phyloP scores from a whole-genome alignment of 495 filamentous ascomycete genomes.

The Aspergillus sparsus region DNA sequence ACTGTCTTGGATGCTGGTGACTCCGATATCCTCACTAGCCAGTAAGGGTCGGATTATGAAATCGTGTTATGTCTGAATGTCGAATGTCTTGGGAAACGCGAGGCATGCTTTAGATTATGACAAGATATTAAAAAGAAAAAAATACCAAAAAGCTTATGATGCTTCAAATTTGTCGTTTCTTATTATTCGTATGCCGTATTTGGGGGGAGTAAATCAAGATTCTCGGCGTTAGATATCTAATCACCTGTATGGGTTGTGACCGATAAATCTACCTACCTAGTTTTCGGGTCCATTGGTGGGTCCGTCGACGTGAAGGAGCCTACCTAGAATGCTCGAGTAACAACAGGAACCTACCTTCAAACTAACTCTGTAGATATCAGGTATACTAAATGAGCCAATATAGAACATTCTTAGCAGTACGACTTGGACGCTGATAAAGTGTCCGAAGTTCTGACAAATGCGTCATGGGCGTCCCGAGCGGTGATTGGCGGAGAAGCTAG shows the following conservation, averaged over 20 bases:
- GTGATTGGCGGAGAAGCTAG: constrained; percentile 41
- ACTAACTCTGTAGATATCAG: no score
- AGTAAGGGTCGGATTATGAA: constrained; percentile 25
- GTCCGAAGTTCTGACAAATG: constrained; percentile 25
- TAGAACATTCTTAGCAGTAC: no score
- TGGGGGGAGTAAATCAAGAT: not conserved
- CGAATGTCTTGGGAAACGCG: constrained; percentile 14
- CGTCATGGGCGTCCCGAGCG: constrained; percentile 12
- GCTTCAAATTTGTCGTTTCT: not conserved
- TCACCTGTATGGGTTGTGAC: no score
- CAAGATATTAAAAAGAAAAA: constrained; percentile 16
- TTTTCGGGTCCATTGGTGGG: no score
- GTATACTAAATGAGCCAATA: no score
- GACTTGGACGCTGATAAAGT: not conserved
- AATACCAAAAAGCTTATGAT: constrained; percentile 5
- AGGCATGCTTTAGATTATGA: constrained; percentile 31
- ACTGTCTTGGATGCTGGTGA: constrained; percentile 95
- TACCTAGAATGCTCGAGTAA: no score
- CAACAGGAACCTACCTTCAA: no score
- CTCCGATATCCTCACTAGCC: constrained; percentile 85
- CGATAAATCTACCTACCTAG: no score
- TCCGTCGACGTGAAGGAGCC: no score
- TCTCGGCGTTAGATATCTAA: not conserved
- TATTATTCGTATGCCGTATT: not conserved
- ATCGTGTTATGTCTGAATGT: constrained; percentile 31